Conservation (phyloP, 2,329 filamentous ascomycete genomes). For the Calonectria hawksworthii region DNA sequence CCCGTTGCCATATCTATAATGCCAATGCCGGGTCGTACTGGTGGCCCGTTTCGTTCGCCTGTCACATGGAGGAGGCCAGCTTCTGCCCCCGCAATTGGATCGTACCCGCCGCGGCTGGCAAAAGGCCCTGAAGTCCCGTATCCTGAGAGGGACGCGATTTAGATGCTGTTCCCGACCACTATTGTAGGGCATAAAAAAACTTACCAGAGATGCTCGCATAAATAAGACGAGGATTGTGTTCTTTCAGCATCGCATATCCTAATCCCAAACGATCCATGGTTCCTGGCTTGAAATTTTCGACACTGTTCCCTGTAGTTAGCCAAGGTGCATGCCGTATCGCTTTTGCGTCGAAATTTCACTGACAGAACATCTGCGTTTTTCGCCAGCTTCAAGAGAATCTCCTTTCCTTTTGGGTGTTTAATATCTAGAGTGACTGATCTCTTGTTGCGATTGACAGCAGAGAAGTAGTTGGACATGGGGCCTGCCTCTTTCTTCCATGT, state of each 20-base stretch:
- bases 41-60: constrained; percentile 55
- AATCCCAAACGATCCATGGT: constrained; percentile 56
- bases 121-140: constrained; percentile 57
- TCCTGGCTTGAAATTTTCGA: constrained; percentile 61
- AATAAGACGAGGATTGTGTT: constrained; percentile 55
- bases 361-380: constrained; percentile 55
- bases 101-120: constrained; percentile 58
- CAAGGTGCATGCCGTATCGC: background rate
- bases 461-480: constrained; percentile 59
- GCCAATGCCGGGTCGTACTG: constrained; percentile 57
- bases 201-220: constrained; percentile 56
- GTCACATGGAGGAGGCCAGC: constrained; percentile 60
- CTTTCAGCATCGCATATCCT: constrained; percentile 53
- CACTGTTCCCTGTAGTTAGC: constrained; percentile 34
- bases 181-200: background rate
- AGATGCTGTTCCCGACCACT: background rate
- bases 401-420: constrained; percentile 45
- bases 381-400: constrained; percentile 52
- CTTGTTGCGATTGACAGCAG: constrained; percentile 60
- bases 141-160: constrained; percentile 3
- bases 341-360: constrained; percentile 11
- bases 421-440: constrained; percentile 53
- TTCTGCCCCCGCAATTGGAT: constrained; percentile 60
- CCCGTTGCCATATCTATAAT: constrained; percentile 61
- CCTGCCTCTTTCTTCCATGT: constrained; percentile 39